phyloP scores from a whole-genome alignment of 345 rosid genomes.

The Euphorbia tirucalli region DNA sequence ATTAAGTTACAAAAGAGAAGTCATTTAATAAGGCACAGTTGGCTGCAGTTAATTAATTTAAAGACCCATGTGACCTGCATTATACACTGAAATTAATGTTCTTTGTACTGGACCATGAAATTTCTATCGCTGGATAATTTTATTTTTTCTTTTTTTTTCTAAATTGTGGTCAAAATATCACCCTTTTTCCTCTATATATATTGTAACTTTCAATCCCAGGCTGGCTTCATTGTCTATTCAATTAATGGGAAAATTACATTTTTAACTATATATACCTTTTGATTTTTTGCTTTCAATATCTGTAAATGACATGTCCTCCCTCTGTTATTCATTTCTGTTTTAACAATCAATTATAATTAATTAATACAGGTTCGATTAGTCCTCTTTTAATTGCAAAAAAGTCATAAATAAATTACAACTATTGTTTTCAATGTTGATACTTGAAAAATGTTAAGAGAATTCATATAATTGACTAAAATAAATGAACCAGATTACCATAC shows the following conservation, averaged over 20 bases:
- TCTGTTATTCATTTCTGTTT: neutral
- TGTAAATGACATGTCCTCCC: neutral
- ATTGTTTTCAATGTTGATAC: no score
- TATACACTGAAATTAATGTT: slow-evolving; percentile 27
- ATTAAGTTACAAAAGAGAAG: neutral
- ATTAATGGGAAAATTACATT: slow-evolving; percentile 26
- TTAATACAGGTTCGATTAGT: neutral
- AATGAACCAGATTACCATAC: no score
- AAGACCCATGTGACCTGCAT: slow-evolving; percentile 39
- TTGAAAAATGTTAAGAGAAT: no score
- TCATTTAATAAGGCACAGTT: slow-evolving; percentile 26
- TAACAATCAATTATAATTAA: no score
- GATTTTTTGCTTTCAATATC: neutral
- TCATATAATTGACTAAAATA: no score
- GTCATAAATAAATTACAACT: no score
- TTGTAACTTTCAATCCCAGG: slow-evolving; percentile 27
- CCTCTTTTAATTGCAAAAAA: no score
- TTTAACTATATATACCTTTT: no score
- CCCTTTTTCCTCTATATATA: neutral
- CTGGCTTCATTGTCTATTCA: slow-evolving; percentile 31
- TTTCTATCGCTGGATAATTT: neutral
- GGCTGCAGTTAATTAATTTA: slow-evolving; percentile 24
- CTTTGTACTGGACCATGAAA: neutral
- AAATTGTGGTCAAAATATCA: slow-evolving; percentile 23
- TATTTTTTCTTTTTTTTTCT: neutral